phyloP scores from a whole-genome alignment of 345 rosid genomes.

The Populus tremula region DNA sequence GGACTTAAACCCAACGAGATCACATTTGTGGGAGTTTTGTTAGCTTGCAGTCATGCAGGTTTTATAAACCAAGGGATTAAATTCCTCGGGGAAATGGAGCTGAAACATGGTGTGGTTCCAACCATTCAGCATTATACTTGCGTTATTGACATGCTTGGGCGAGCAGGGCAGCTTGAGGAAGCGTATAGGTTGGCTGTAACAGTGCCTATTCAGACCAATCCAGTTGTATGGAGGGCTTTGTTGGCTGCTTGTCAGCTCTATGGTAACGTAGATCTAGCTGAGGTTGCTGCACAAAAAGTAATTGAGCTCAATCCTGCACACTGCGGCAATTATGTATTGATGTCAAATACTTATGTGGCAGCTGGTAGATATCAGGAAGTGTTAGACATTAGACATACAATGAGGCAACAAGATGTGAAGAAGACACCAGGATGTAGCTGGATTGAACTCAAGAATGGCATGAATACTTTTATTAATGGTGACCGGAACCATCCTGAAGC shows the following conservation, averaged over 20 bases:
- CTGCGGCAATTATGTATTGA: constrained; percentile 44
- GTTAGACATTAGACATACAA: constrained; percentile 36
- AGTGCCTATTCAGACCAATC: constrained; percentile 40
- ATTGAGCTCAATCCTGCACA: constrained; percentile 46
- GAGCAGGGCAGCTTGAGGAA: constrained; percentile 56
- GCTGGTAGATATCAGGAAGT: constrained; percentile 44
- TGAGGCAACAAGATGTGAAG: constrained; percentile 44
- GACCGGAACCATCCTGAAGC: constrained; percentile 41
- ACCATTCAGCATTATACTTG: constrained; percentile 61
- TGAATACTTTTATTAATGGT: constrained; percentile 35
- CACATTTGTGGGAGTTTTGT: constrained; percentile 53
- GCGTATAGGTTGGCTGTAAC: constrained; percentile 49
- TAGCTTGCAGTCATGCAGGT: constrained; percentile 70
- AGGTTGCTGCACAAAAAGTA: constrained; percentile 30
- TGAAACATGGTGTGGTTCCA: constrained; percentile 42
- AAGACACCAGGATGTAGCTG: constrained; percentile 53
- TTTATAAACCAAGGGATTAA: constrained; percentile 43
- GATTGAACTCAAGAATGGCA: constrained; percentile 36
- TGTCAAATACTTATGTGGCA: constrained; percentile 45
- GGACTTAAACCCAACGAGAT: constrained; percentile 49
- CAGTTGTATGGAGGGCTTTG: constrained; percentile 61
- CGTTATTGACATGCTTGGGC: constrained; percentile 70
- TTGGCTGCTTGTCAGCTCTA: constrained; percentile 50
- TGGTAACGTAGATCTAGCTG: constrained; percentile 38
- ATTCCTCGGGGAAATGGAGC: constrained; percentile 43